Base-by-base conservation (phyloP, 352 stramenopile species). In the Phytopythium helicoides region DNA sequence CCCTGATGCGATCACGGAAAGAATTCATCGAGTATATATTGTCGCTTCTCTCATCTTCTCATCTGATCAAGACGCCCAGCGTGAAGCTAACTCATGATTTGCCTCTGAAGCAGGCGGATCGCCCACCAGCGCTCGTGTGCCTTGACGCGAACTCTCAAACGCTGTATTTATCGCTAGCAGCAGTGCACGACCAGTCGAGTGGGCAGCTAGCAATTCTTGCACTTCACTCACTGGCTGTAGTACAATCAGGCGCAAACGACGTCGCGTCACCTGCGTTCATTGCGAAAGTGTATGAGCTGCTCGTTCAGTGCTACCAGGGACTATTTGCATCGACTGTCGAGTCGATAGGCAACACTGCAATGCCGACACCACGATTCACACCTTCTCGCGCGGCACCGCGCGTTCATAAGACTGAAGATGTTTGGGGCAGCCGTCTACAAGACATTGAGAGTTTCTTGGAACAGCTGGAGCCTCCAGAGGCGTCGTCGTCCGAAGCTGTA, bases 261-360 rank as follows among this genome's bases (percentile, higher is more conserved):
- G 63, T 86, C 23, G 69, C 69, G 1, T 66, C 81, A 16, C 74
- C 76, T 11, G 26, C 54, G 10, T 89, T 92, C 51, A 54, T 86
- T 19, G 58, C 66, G 6, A 52, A 60, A 5, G 38, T 92, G 44
- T 85, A 86, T 34, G 52, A 55, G 4, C 56, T 92, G 0, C 51
- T 92, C 14, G 60, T 79, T 7, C 69, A 66, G 8, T 88, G 76
- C 54, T 92, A 88, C 22, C 71, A 89, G 60, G 72, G 56, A 19
- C n/a, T 87, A 4, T 88, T 79, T 36, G 31, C 48, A 4, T 51
- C 41, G 6, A 19, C 40, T 2, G 23, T n/a, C n/a, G n/a, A n/a
- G n/a, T n/a, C 16, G 18, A 23, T 23, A 18, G 40, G 14, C 0
- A n/a, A n/a, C n/a, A n/a, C n/a, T n/a, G n/a, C n/a, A n/a, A n/a